Evolutionary conservation across 495 filamentous ascomycete genomes (phyloP).

Genomic region (Aspergillus sclerotiicarbonarius): DNA sequence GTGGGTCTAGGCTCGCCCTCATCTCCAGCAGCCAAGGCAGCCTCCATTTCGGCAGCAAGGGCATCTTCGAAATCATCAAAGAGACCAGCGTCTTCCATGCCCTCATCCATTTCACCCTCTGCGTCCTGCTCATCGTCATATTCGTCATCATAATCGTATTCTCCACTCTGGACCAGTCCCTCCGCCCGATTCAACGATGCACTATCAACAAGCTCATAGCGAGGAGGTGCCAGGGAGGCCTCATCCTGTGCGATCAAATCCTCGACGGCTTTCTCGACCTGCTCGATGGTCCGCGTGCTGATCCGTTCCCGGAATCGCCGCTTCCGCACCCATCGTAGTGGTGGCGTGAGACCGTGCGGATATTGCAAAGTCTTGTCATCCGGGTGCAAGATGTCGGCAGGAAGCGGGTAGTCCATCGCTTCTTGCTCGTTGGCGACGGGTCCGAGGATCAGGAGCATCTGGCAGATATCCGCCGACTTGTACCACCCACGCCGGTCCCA

Average conservation of each 20-base stretch:
- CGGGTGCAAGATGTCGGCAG: conserved; percentile 58
- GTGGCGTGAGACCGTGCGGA: conserved; percentile 89
- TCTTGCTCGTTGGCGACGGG: conserved; percentile 68
- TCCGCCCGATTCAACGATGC: conserved; percentile 52
- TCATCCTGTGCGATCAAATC: conserved; percentile 70
- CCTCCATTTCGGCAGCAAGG: conserved; percentile 54
- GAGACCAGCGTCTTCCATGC: conserved; percentile 37
- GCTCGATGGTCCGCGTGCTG: conserved; percentile 81
- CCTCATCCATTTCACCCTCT: conserved; percentile 51
- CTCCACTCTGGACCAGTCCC: conserved; percentile 37
- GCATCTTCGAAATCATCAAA: conserved; percentile 63
- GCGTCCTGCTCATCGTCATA: conserved; percentile 56
- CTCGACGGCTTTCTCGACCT: conserved; percentile 79
- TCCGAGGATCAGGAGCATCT: conserved; percentile 87
- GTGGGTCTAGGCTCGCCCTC: conserved; percentile 41
- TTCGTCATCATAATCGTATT: conserved; percentile 49
- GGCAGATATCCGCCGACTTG: conserved; percentile 91
- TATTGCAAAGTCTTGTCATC: conserved; percentile 67
- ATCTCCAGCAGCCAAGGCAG: conserved; percentile 49
- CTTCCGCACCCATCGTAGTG: conserved; percentile 81
- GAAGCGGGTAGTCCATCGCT: conserved; percentile 63
- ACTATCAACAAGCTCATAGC: conserved; percentile 65
- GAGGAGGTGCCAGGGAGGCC: conserved; percentile 50
- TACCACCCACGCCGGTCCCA: conserved; percentile 91
- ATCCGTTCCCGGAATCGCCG: conserved; percentile 77